Evolutionary conservation across 768 basidiomycete genomes (phyloP), one percentile per base, ranked within the genome.

Genomic region (Pluteus cervinus): DNA sequence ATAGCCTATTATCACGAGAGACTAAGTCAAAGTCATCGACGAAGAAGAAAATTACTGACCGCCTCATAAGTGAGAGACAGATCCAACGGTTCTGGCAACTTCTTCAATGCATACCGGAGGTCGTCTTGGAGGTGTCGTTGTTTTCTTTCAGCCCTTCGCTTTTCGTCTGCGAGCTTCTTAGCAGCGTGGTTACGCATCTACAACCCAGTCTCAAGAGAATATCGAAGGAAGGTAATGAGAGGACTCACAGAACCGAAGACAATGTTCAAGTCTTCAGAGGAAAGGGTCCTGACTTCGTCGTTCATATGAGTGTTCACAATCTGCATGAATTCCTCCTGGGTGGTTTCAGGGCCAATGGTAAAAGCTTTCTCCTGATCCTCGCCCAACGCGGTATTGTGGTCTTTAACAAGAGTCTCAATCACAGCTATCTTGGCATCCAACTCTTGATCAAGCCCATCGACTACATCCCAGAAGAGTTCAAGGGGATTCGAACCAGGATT

Each of bases 391-490:
- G 36, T 56, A 41, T 77, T 75, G 46, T 72, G 51, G 33, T 67
- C 65, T 45, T 66, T 71, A 45, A 87, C 67, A 4, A 70, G 79
- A 21, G 66, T 71, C 41, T 83, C 80, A 3, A 85, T 76, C 21
- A 75, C 51, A n/a, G 69, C 69, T 12, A 87, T 80, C 52, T 87
- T 87, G 14, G 72, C 71, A 43, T 92, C 90, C 12, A 94, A 73
- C 46, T 80, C 74, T 53, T 92, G 87, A 52, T 91, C 92, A 3
- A 96, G 71, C 28, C 67, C 70, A 58, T 99, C 96, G 30, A 96
- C 83, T 7, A 73, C 56, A 58, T 98, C 94, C 90, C 92, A 96
- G 62, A 96, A 98, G 4, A 98, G 73, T 51, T 99, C 96, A 21
- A 99, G 71, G 1, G 94, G 93, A 47, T 87, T 92, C 2, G 91